Evolutionary conservation across 1,284 basidiomycete species (phyloP).

Genomic region (Leccinum subfulvum): DNA sequence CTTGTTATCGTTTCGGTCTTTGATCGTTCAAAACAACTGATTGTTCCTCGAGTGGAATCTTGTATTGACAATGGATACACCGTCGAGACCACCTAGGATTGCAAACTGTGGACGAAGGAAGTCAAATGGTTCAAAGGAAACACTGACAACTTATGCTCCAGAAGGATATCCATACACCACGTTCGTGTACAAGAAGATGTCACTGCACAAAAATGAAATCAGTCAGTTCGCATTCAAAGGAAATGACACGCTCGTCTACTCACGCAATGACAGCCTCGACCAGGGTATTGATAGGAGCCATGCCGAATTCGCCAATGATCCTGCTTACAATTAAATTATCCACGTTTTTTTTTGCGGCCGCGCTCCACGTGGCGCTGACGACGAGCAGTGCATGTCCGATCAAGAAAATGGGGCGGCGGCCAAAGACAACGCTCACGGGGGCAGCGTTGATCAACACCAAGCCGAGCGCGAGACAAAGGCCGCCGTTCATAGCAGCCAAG

Average conservation of each 20-base stretch:
- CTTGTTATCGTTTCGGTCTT: background rate
- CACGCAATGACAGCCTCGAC: background rate
- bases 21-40: background rate
- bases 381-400: background rate
- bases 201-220: background rate
- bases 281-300: background rate
- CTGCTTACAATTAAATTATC: background rate
- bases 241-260: background rate
- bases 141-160: background rate
- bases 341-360: background rate
- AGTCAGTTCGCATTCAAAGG: background rate
- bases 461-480: background rate
- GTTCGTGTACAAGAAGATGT: slow-evolving; percentile 2
- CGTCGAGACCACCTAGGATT: background rate
- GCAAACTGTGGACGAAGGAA: background rate
- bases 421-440: background rate
- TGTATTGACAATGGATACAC: slow-evolving; percentile 1
- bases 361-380: background rate
- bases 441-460: background rate
- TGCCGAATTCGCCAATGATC: background rate
- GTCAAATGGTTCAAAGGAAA: background rate
- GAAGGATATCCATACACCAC: background rate
- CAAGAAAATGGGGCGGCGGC: background rate
- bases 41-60: background rate
- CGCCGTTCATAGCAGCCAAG: background rate